Percentiles rank a stretch among this genome's conserved stretches.
Conservation (phyloP, 176 grass and related monocot genomes). For the Phoenix roebelenii region DNA sequence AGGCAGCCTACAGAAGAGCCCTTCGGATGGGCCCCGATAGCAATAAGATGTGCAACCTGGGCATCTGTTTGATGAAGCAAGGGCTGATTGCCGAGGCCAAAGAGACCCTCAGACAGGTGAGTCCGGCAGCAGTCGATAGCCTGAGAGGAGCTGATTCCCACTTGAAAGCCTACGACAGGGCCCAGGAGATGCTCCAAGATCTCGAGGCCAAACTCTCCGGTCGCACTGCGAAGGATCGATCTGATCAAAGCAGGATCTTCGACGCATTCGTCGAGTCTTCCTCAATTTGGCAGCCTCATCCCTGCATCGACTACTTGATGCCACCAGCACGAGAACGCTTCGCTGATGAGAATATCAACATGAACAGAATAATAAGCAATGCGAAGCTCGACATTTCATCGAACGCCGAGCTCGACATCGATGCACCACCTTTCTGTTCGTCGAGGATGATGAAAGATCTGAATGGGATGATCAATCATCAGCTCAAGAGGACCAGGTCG, state of each 20-base stretch:
- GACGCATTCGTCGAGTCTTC: conserved; percentile 59
- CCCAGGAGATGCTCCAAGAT: conserved; percentile 91
- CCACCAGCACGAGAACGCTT: conserved; percentile 14
- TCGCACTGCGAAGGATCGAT: conserved; percentile 12
- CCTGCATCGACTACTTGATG: conserved; percentile 46
- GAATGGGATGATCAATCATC: conserved; percentile 6
- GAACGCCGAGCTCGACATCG: conserved; percentile 45
- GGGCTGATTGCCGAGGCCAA: conserved; percentile 80
- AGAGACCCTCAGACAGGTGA: conserved; percentile 85
- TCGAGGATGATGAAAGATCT: conserved; percentile 26
- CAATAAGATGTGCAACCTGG: too few species aligned
- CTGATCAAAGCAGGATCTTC: conserved; percentile 64
- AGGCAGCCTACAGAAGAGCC: too few species aligned
- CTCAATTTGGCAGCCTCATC: conserved; percentile 94
- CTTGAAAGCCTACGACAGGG: conserved; percentile 81
- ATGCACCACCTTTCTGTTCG: conserved; percentile 75
- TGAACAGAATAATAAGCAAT: conserved; percentile 5
- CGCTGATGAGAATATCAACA: conserved; percentile 46
- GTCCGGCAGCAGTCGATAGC: conserved; percentile 46
- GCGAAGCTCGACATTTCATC: not conserved
- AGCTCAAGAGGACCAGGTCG: conserved; percentile 73
- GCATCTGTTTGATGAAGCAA: conserved; percentile 30
- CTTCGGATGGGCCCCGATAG: too few species aligned
- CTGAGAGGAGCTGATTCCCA: conserved; percentile 83
- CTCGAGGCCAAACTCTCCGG: conserved; percentile 68